Evolutionary conservation across 129 eudicot species (phyloP).

Genomic region (Flaveria trinervia): DNA sequence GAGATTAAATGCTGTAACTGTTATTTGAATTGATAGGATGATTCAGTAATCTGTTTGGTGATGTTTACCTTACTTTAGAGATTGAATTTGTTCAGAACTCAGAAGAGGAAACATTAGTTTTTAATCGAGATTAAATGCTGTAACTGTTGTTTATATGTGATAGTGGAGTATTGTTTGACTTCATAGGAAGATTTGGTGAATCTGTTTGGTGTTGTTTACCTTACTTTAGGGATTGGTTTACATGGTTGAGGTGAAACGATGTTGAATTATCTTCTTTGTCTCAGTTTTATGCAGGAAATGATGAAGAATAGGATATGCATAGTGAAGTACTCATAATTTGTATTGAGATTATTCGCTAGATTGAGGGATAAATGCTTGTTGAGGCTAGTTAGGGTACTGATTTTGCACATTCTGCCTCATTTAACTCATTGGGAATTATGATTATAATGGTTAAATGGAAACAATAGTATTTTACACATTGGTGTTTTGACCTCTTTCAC

Average conservation of each 20-base stretch:
- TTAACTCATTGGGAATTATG: background rate
- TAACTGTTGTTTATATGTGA: background rate
- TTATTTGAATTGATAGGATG: background rate
- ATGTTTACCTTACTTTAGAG: background rate
- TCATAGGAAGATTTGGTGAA: conserved; percentile 6
- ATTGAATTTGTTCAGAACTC: conserved; percentile 4
- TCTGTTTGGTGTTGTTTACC: background rate
- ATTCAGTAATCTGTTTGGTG: conserved; percentile 11
- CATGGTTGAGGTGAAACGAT: too few species aligned
- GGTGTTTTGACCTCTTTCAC: background rate
- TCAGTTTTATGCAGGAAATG: background rate
- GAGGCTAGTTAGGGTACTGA: background rate
- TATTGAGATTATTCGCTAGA: background rate
- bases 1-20: background rate
- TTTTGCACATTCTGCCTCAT: too few species aligned
- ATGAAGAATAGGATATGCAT: conserved; percentile 18
- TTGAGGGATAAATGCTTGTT: background rate
- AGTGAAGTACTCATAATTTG: conserved; percentile 9
- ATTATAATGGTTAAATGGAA: conserved; percentile 14
- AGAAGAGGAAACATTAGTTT: too few species aligned
- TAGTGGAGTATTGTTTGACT: background rate
- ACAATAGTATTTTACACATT: background rate
- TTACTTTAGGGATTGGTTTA: background rate
- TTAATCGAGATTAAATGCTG: background rate
- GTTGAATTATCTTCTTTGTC: background rate